Base-by-base conservation (phyloP, 2,329 filamentous ascomycete genomes). In the Penicillium carneum region DNA sequence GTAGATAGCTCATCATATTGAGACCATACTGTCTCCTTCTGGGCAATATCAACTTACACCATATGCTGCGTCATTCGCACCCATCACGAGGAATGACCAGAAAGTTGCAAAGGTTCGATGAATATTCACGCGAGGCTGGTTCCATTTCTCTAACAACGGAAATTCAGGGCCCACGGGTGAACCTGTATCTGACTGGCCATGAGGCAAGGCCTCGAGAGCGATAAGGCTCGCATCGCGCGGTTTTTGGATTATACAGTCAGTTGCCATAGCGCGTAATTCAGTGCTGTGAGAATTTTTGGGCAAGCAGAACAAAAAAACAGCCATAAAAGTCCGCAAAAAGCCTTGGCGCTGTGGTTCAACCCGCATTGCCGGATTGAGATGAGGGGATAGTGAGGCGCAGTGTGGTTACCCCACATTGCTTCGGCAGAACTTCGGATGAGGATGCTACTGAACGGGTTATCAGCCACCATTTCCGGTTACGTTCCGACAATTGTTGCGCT, bases 11-110 rank as follows among this genome's bases (percentile, higher is more conserved):
- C 31, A 9, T 20, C 16, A 20, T n/a, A 47, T 33, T 14, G 31
- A 0, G 16, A 23, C 23, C 18, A 34, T 11, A 23, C 18, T 5
- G 31, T 31, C 29, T 23, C 29, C 45, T n/a, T 23, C 31, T 43
- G 11, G 4, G 20, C 3, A 18, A 16, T 42, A 10, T 38, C 16
- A 16, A 76, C 83, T 77, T 72, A 85, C 84, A 63, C 85, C 85
- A 56, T 86, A 86, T 11, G 84, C 84, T 2, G 84, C 81, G 73
- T 87, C 85, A 57, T 86, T 87, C 10, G 84, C 81, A 0, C 87
- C 87, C 71, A 86, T 83, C 1, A 86, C 81, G 5, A 86, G 69
- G 62, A 89, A 85, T 7, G 81, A 83, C 78, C 81, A 87, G 72
- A 87, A 88, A 0, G 84, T 82, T 0, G 86, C 81, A 1, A 79